Evolutionary conservation across 495 filamentous ascomycete species (phyloP).

Genomic region (Penicillium diatomitis): DNA sequence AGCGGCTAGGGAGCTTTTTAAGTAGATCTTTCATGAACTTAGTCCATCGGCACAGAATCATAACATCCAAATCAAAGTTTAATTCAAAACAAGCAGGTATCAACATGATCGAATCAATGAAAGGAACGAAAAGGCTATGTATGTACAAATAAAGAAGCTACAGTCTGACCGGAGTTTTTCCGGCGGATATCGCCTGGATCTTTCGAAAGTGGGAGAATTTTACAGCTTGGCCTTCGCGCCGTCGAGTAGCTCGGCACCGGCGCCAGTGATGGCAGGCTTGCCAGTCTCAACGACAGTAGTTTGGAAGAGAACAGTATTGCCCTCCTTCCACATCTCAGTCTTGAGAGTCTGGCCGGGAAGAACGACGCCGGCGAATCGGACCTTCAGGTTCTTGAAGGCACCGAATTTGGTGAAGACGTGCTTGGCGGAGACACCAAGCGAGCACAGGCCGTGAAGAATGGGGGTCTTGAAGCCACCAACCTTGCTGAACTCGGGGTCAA

Average conservation of each 20-base stretch:
- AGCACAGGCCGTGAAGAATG: conserved; percentile 93
- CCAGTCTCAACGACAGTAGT: conserved; percentile 92
- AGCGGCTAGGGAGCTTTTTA: no score
- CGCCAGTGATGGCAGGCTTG: conserved; percentile 81
- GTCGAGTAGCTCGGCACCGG: conserved; percentile 72
- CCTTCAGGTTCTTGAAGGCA: conserved; percentile 87
- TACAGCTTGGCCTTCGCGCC: conserved; percentile 53
- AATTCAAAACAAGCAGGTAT: not conserved
- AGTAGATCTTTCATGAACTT: no score
- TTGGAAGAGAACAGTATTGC: conserved; percentile 83
- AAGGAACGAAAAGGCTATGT: conserved; percentile 3
- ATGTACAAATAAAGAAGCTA: conserved; percentile 17
- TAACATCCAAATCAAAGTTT: not conserved
- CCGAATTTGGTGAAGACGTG: conserved; percentile 80
- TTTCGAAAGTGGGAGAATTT: conserved; percentile 16
- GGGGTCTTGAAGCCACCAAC: conserved; percentile 92
- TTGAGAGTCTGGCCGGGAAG: conserved; percentile 86
- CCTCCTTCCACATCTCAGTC: conserved; percentile 99
- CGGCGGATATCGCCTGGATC: conserved; percentile 17
- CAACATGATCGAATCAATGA: not conserved
- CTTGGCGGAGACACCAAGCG: conserved; percentile 86
- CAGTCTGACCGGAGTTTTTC: conserved; percentile 9
- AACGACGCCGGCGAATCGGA: conserved; percentile 88
- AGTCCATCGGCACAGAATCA: no score
- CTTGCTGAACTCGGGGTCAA: conserved; percentile 90